Evolutionary conservation across 495 filamentous ascomycete species (phyloP).

Genomic region (Pseudoneurospora amorphoporcata): DNA sequence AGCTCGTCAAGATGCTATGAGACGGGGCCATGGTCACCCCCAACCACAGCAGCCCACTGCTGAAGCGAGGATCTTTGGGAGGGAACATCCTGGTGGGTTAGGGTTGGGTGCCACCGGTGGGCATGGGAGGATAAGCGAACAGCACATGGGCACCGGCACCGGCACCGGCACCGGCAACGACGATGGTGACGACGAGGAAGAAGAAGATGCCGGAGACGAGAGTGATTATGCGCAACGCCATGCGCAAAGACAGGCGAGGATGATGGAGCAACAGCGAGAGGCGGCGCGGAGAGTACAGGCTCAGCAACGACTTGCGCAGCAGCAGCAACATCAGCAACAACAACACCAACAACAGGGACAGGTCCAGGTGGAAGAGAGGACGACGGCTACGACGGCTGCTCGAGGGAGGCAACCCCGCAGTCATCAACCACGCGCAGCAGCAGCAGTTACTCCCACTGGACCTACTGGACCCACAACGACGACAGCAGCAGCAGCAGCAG

Average conservation of each 20-base stretch:
- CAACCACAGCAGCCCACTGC: neutral
- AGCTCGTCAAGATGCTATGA: constrained; percentile 6
- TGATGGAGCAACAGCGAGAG: neutral
- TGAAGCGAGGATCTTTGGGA: neutral
- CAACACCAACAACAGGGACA: neutral
- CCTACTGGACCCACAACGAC: neutral
- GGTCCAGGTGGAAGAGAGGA: neutral
- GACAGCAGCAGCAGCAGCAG: neutral
- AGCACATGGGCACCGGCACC: neutral
- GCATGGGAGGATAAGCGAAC: neutral
- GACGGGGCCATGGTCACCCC: constrained; percentile 2
- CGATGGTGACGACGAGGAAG: neutral
- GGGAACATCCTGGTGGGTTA: neutral
- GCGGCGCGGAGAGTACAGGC: neutral
- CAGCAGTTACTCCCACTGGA: neutral
- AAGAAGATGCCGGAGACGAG: constrained; percentile 13
- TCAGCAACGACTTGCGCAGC: neutral
- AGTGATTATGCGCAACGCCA: constrained; percentile 12
- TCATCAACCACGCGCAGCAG: neutral
- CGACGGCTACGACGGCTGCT: neutral
- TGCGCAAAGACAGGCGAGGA: constrained; percentile 1
- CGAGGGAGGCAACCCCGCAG: neutral
- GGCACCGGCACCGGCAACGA: neutral
- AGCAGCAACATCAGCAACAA: neutral
- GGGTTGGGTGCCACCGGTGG: neutral